Evolutionary conservation across 2,329 filamentous ascomycete species (phyloP), one percentile per base, ranked within the genome.

Genomic region (Penicillium sp.): DNA sequence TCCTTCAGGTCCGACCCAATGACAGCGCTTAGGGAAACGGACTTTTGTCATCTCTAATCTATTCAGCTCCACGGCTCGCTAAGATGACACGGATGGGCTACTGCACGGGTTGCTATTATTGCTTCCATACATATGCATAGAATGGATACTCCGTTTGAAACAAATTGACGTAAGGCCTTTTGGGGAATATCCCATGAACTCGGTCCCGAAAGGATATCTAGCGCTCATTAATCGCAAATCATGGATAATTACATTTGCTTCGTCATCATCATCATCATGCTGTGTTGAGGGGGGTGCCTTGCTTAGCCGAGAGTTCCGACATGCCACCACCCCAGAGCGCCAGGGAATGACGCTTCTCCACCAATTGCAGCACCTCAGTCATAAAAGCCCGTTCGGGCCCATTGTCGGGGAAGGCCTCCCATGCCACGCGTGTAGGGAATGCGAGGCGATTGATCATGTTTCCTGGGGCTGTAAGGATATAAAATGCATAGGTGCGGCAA

Each of bases 371-470:
- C 14, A 75, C 71, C 8, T 71, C 66, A 10, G 61, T 55, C 62
- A 75, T 67, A 19, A 72, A 75, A 3, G 49, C 56, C 22, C 69
- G 69, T 49, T 75, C 73, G 3, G 71, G 68, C 1, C 70, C 70
- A 5, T 57, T 61, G 3, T 68, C 66, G 1, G 72, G 71, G 37
- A 75, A 70, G 1, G 63, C 71, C 48, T 75, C 73, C 72, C 72
- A 75, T 7, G 73, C 73, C 1, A 75, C 72, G 2, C 73, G 69
- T 6, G 71, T 70, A 2, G 72, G 63, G 33, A 75, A 74, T 1
- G 72, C 72, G 11, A 75, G 68, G 2, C 73, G 72, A 49, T 75
- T 75, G 48, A 75, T 75, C 73, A 75, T 74, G 52, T 74, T 75
- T 1, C 73, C 72, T 0, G 72, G 71, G 0, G 72, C 67, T 0